Evolutionary conservation across 2,329 filamentous ascomycete genomes (phyloP).

Genomic region (Aphanocladium album): DNA sequence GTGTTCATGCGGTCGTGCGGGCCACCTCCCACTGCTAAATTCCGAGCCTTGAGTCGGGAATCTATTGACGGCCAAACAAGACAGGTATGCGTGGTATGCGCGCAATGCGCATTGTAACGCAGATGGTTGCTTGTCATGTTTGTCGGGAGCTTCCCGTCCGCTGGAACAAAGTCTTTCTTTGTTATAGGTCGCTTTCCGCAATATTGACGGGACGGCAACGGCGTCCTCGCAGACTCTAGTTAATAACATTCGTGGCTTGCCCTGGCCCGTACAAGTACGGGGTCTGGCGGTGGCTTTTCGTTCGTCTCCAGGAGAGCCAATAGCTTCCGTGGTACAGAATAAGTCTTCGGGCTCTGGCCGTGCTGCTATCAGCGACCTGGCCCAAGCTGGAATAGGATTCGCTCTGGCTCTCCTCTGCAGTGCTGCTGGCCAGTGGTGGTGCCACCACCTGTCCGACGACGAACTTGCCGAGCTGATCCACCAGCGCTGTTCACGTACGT

Average conservation of each 20-base stretch:
- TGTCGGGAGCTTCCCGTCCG: background rate
- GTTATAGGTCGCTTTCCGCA: background rate
- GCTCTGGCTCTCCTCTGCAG: background rate
- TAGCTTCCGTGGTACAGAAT: background rate
- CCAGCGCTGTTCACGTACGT: background rate
- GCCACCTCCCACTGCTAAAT: background rate
- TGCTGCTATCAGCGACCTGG: background rate
- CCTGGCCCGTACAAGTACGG: background rate
- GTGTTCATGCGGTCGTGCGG: background rate
- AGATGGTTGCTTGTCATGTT: background rate
- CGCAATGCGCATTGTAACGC: background rate
- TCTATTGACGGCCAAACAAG: background rate
- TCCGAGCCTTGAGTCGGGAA: background rate
- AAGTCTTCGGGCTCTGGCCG: background rate
- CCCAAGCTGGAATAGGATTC: too few species aligned
- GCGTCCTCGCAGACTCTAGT: background rate
- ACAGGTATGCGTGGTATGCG: background rate
- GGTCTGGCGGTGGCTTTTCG: background rate
- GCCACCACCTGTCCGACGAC: background rate
- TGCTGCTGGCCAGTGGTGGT: background rate
- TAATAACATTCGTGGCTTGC: background rate
- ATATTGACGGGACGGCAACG: background rate
- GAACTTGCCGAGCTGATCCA: background rate
- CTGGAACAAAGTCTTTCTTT: background rate
- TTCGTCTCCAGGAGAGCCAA: background rate